Percentiles rank a stretch among this genome's conserved stretches.
These are phyloP conservation scores for Solanum infundibuliforme DNA, from an alignment of 257 asterid species.

Conservation along the genomic window DNA sequence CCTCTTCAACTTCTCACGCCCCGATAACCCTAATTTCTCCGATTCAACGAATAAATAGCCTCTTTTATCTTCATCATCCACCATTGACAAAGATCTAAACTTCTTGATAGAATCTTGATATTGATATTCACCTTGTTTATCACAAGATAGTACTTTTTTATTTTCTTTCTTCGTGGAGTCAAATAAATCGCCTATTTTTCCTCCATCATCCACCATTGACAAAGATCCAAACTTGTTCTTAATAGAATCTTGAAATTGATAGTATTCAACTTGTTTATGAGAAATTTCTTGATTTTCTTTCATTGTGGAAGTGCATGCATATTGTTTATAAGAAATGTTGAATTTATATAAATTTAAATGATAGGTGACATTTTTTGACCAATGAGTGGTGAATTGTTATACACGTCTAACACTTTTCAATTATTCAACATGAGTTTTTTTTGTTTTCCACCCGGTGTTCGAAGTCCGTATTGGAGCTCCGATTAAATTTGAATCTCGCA, in stretches of 20 bases:
- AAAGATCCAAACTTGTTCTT: background rate
- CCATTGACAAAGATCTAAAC: background rate
- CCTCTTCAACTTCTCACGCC: background rate
- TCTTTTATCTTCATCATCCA: background rate
- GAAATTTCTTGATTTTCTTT: background rate
- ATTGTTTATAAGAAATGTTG: background rate
- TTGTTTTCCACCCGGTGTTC: too few species aligned
- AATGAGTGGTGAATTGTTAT: background rate
- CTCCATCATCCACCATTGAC: background rate
- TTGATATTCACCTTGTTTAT: background rate
- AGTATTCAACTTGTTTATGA: background rate
- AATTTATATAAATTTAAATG: background rate
- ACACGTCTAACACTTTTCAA: background rate
- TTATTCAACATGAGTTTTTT: background rate
- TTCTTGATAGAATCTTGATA: background rate
- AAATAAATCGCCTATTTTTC: background rate
- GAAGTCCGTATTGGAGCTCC: background rate
- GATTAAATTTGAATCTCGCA: too few species aligned
- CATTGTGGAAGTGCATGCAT: background rate
- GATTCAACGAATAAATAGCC: background rate
- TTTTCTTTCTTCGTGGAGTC: background rate
- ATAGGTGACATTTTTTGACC: background rate
- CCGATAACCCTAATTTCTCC: background rate
- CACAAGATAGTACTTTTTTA: background rate
- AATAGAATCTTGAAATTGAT: background rate